Percentiles rank a stretch among this genome's conserved stretches.
phyloP scores from a whole-genome alignment of 306 rosid species.

The Dryas octopetala region DNA sequence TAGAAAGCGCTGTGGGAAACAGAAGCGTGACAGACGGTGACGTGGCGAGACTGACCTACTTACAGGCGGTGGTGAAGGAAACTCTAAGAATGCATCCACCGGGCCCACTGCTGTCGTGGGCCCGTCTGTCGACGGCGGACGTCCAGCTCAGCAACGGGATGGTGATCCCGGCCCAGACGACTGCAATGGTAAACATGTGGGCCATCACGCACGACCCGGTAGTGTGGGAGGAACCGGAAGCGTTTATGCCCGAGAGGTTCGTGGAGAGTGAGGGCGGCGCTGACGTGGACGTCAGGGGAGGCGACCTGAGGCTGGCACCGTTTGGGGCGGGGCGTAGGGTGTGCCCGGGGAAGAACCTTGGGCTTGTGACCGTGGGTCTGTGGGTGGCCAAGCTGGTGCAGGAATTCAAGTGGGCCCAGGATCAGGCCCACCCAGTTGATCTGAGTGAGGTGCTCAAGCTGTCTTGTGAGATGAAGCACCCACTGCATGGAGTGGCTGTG shows the following conservation, averaged over 20 bases:
- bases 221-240: conserved; percentile 42
- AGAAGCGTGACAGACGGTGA: conserved; percentile 41
- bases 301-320: conserved; percentile 53
- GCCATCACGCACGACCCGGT: conserved; percentile 53
- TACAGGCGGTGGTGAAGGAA: conserved; percentile 59
- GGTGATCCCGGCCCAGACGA: conserved; percentile 50
- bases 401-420: conserved; percentile 38
- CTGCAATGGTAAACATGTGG: conserved; percentile 73
- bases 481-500: conserved; percentile 34
- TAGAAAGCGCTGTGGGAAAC: conserved; percentile 20
- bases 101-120: conserved; percentile 65
- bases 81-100: conserved; percentile 56
- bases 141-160: conserved; percentile 59
- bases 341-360: conserved; percentile 56
- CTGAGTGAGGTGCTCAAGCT: conserved; percentile 49
- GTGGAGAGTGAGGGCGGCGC: conserved; percentile 27
- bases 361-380: conserved; percentile 39
- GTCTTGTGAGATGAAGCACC: conserved; percentile 56
- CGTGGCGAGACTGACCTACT: conserved; percentile 40
- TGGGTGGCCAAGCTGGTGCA: conserved; percentile 55
- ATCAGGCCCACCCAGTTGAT: conserved; percentile 30
- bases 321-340: conserved; percentile 63
- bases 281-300: conserved; percentile 52
- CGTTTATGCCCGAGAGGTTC: conserved; percentile 54
- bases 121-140: conserved; percentile 53